A percentile compares a stretch with the other conserved stretches of the same genome.
phyloP scores from a whole-genome alignment of 768 basidiomycete species.

The Lentinula sp. region DNA sequence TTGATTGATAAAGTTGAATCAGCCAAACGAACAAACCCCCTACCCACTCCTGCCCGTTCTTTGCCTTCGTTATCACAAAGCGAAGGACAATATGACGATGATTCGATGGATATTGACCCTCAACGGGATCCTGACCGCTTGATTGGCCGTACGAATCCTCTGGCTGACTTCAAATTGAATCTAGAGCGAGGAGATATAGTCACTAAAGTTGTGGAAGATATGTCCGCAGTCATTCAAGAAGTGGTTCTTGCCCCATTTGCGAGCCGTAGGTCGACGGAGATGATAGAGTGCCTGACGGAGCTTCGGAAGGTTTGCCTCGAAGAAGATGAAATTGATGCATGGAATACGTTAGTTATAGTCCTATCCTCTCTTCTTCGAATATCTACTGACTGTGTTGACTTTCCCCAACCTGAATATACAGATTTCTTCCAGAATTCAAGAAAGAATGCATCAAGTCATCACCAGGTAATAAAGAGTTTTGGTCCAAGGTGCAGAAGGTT shows the following conservation, averaged over 20 bases:
- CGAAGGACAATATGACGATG: conserved; percentile 12
- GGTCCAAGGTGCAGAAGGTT: conserved; percentile 44
- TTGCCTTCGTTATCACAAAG: conserved; percentile 22
- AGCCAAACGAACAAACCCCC: conserved; percentile 14
- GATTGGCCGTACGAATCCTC: conserved; percentile 66
- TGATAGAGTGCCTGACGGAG: conserved; percentile 65
- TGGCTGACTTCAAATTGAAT: conserved; percentile 73
- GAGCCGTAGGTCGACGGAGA: conserved; percentile 54
- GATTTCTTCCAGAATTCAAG: conserved; percentile 59
- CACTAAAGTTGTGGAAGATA: conserved; percentile 78
- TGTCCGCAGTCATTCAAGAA: conserved; percentile 65
- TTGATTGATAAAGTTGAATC: conserved; percentile 15
- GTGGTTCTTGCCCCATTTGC: conserved; percentile 70
- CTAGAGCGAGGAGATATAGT: conserved; percentile 72
- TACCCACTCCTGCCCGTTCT: conserved; percentile 54
- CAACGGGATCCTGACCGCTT: conserved; percentile 66
- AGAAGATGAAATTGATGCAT: conserved; percentile 81
- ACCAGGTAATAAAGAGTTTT: conserved; percentile 64
- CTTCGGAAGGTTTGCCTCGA: conserved; percentile 63
- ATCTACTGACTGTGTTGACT: background rate
- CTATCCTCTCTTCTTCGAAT: background rate
- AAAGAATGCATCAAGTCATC: conserved; percentile 40
- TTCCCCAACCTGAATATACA: conserved; percentile 16
- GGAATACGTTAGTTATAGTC: conserved; percentile 56
- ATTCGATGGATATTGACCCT: conserved; percentile 33